phyloP scores from a whole-genome alignment of 148 eudicot genomes.

The Simmondsia chinensis region DNA sequence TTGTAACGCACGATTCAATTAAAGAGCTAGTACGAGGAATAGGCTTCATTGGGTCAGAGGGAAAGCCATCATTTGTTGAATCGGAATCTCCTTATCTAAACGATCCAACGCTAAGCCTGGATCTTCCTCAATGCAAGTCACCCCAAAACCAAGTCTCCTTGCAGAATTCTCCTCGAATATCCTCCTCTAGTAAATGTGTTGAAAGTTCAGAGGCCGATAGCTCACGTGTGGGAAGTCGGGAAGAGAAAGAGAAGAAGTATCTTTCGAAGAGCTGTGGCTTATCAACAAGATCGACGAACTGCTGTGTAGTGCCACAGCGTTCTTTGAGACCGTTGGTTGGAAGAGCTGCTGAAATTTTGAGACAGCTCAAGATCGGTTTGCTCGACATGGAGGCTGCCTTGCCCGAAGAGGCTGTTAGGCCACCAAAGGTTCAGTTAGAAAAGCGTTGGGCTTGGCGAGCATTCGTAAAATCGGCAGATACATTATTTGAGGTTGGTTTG shows the following conservation, averaged over 20 bases:
- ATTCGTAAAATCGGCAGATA: conserved; percentile 51
- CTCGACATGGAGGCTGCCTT: conserved; percentile 74
- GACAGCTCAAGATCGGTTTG: conserved; percentile 44
- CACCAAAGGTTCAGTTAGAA: conserved; percentile 25
- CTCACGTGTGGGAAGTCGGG: not conserved
- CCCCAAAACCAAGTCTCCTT: conserved; percentile 14
- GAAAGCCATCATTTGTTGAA: conserved; percentile 34
- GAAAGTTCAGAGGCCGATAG: conserved; percentile 10
- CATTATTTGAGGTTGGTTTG: conserved; percentile 47
- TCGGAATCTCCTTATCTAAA: conserved; percentile 28
- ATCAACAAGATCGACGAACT: conserved; percentile 3
- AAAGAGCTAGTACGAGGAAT: conserved; percentile 50
- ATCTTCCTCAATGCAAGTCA: conserved; percentile 11
- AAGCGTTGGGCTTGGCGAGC: conserved; percentile 54
- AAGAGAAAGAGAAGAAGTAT: conserved; percentile 11
- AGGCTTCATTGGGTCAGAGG: conserved; percentile 60
- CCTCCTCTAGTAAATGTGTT: conserved; percentile 3
- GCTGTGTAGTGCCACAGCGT: conserved; percentile 33
- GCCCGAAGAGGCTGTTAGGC: conserved; percentile 48
- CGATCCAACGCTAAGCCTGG: conserved; percentile 28
- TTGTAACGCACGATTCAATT: conserved; percentile 36
- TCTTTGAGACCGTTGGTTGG: conserved; percentile 53
- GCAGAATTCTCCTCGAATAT: conserved; percentile 4
- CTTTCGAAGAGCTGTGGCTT: conserved; percentile 7
- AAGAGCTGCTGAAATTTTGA: conserved; percentile 31